phyloP scores from a whole-genome alignment of 129 eudicot species.

The Helianthus tuberosus region DNA sequence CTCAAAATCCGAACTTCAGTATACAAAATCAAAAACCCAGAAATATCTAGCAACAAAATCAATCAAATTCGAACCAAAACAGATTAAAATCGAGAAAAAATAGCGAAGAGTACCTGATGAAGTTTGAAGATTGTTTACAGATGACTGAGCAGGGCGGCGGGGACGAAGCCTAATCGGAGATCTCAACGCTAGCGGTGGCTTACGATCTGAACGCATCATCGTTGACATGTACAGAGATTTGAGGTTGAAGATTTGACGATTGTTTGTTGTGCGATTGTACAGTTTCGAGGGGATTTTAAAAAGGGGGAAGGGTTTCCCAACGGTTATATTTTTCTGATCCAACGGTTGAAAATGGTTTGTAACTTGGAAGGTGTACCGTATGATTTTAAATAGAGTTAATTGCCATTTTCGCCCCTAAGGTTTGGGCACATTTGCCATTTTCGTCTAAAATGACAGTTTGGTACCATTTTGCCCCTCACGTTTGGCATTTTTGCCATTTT shows the following conservation, averaged over 20 bases:
- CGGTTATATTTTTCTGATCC: slow-evolving; percentile 34
- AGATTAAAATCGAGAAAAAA: neutral
- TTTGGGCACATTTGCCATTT: too few species aligned
- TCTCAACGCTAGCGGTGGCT: slow-evolving; percentile 71
- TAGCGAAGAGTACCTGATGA: slow-evolving; percentile 46
- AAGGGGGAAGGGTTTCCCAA: slow-evolving; percentile 28
- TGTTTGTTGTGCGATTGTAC: slow-evolving; percentile 4
- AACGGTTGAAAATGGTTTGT: slow-evolving; percentile 23
- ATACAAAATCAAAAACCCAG: neutral
- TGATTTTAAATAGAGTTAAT: neutral
- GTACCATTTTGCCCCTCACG: too few species aligned
- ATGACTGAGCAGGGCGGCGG: slow-evolving; percentile 55
- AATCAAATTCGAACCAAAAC: neutral
- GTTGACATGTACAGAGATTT: slow-evolving; percentile 28
- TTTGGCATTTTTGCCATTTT: too few species aligned
- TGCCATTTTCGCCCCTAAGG: too few species aligned
- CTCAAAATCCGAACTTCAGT: neutral
- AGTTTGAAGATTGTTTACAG: slow-evolving; percentile 36
- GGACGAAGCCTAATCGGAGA: slow-evolving; percentile 85
- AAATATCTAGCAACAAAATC: neutral
- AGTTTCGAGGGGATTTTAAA: slow-evolving; percentile 4
- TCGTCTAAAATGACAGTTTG: too few species aligned
- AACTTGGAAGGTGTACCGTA: neutral
- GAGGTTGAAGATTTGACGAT: slow-evolving; percentile 7
- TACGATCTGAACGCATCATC: slow-evolving; percentile 64